Conservation (phyloP, 164 flowering plant species). For the Macadamia tetraphylla region DNA sequence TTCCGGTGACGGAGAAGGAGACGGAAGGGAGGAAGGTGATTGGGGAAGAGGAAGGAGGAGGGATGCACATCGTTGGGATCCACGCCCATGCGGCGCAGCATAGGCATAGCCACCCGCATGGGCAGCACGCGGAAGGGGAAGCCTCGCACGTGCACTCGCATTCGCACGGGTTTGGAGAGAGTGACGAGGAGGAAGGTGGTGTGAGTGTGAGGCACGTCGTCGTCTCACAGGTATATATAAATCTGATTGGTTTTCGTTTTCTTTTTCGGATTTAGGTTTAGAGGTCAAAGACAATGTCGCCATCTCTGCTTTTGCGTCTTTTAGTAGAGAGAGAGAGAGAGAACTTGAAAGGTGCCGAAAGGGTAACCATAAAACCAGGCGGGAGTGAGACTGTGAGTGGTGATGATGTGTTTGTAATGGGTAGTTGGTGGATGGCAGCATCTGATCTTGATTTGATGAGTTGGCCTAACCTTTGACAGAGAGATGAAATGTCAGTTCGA, state of each 20-base stretch:
- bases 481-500: no score
- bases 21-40: constrained; percentile 38
- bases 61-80: constrained; percentile 93
- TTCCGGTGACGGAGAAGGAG: constrained; percentile 9
- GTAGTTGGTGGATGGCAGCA: no score
- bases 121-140: constrained; percentile 22
- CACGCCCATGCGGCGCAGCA: constrained; percentile 96
- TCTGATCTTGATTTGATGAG: no score
- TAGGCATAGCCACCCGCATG: constrained; percentile 66
- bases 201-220: constrained; percentile 59
- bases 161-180: constrained; percentile 26
- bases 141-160: constrained; percentile 25
- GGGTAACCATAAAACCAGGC: no score
- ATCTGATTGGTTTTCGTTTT: background rate
- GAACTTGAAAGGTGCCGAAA: no score
- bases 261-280: no score
- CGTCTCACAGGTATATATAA: constrained; percentile 72
- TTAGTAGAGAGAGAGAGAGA: no score
- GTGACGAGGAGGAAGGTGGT: constrained; percentile 36
- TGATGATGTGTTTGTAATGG: no score
- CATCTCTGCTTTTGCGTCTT: no score
- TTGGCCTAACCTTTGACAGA: no score
- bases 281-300: no score
- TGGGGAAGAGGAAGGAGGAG: constrained; percentile 76
- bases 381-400: no score